Base-by-base conservation (phyloP, 169 alveolate genomes). In the Eimeria falciformis region DNA sequence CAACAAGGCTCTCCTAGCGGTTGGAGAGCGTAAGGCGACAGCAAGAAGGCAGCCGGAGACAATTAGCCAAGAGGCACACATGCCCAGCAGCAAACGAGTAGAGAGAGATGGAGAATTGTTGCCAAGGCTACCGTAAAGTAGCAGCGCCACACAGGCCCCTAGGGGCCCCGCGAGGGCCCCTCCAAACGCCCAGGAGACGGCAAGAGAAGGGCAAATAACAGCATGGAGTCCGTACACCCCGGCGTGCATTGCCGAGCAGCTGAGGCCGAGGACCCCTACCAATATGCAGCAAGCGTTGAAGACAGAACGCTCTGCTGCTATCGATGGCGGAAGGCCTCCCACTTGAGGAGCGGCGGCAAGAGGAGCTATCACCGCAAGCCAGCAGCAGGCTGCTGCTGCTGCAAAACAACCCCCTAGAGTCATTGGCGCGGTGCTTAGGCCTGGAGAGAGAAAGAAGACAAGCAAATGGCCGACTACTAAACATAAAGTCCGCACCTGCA, bases 401-500 rank as follows among this genome's bases (percentile, higher is more conserved):
- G 79, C 5, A 23, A 68, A 55, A 17, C 83, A 68, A 47, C 75
- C 85, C 23, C 56, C 92, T 12, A 68, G 77, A 12, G 85, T 47
- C 71, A 73, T 17, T 18, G 46, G 79, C 45, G 69, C 50, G 40
- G 55, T 53, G 45, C 58, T 23, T 12, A 68, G 73, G 7, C 50
- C 47, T 17, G 83, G 92, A 11, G 85, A 55, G 29, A 86, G 47
- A 29, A 47, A 56, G 11, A 73, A 66, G 18, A 86, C 46, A 37
- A 86, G 83, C 84, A 86, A 56, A 14, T 86, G 92, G 18, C 92
- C 92, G 21, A 86, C 17, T 12, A 86, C 27, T 73, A 53, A 45
- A 27, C 92, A 43, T n/a, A 58, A 56, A 5, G 92, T 50, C 11
- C 92, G 85, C 23, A 86, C 92, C 92, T 86, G 75, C 65, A 53